Evolutionary conservation across 441 rosid species (phyloP), one percentile per base, ranked within the genome.

Genomic region (Adansonia rubrostipa): DNA sequence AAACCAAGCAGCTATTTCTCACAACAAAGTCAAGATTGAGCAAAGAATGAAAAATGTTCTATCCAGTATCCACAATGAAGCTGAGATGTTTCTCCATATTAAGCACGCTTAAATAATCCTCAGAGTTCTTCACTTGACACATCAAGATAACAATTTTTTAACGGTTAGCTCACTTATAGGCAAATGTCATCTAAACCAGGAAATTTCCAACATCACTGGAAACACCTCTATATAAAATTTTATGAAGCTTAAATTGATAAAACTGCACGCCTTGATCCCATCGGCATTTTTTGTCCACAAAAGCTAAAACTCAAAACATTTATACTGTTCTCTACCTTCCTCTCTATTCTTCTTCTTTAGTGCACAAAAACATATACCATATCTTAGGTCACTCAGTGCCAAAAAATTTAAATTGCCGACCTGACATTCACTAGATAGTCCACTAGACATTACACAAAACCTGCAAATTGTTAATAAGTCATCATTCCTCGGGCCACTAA

Each of bases 171-270:
- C 15, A 73, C 54, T 40, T 40, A 40, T 2, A 57, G 65, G 40
- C 40, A 73, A n/a, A 57, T 72, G 64, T 56, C 28, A 40, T 73
- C 53, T 42, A 57, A 73, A 20, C 19, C 19, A 19, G 53, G 48
- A 57, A 57, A 57, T 10, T 19, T 11, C 65, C 36, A 73, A 73
- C 54, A 65, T 73, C 66, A 40, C 51, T 57, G 76, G 17, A 73
- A 24, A 51, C 3, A 51, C 9, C 24, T 24, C 60, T 51, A 50
- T 8, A 70, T 70, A 14, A 50, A 50, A 50, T 47, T 36, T 15
- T 70, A 70, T 57, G 20, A 20, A 73, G 64, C 53, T 57, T 42
- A 73, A 57, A 57, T 42, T 17, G 36, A 58, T 73, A 3, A 56
- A 56, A 73, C 53, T 11, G 53, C 17, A 54, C 7, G 13, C 53